Percentiles rank a stretch among this genome's conserved stretches.
Evolutionary conservation across 2,329 filamentous ascomycete genomes (phyloP).

Genomic region (Colletotrichum ledebouriae): DNA sequence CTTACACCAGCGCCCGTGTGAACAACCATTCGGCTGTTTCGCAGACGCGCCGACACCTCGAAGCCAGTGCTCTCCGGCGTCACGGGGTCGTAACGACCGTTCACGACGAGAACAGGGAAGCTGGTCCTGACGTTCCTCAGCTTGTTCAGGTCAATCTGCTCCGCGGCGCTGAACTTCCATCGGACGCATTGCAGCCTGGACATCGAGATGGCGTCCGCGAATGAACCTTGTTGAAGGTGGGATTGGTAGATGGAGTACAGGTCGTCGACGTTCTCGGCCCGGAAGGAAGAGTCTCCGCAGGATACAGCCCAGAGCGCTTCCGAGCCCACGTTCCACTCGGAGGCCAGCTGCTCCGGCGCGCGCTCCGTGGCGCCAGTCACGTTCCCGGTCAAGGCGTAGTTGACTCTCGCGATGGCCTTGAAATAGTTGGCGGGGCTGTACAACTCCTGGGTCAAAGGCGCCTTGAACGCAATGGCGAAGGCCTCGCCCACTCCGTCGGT

Average conservation of each 20-base stretch:
- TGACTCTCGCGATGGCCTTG: background rate
- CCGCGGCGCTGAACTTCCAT: constrained; percentile 1
- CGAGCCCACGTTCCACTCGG: background rate
- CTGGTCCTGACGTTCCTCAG: constrained; percentile 10
- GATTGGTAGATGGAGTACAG: constrained; percentile 9
- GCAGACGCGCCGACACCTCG: constrained; percentile 4
- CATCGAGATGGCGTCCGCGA: background rate
- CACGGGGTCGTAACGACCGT: constrained; percentile 3
- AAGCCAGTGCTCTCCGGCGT: background rate
- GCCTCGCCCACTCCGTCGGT: background rate
- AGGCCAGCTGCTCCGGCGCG: background rate
- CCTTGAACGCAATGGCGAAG: background rate
- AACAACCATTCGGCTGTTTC: background rate
- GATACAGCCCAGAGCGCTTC: background rate
- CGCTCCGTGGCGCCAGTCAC: background rate
- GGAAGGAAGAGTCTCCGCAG: constrained; percentile 17
- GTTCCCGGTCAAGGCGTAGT: background rate
- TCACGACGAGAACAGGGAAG: constrained; percentile 2
- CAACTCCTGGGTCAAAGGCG: background rate
- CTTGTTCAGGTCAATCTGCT: constrained; percentile 4
- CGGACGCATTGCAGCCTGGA: background rate
- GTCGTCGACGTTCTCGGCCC: background rate
- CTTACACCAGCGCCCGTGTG: constrained; percentile 12
- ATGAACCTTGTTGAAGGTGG: background rate
- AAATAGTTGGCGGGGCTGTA: background rate